Base-by-base conservation (phyloP, 257 asterid species). In the Solanum virginianum region DNA sequence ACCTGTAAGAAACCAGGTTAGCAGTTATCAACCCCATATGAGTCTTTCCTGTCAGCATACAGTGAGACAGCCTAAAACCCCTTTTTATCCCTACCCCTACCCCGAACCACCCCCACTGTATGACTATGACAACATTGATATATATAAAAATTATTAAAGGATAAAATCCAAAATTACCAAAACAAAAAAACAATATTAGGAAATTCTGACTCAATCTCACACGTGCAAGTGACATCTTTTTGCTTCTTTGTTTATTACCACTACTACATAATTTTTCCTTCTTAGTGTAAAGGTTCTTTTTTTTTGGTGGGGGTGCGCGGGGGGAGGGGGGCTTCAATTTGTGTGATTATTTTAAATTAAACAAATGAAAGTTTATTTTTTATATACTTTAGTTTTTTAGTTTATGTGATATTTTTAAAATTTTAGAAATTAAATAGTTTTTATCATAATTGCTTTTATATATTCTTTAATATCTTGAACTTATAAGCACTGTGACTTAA, bases 51-150 rank as follows among this genome's bases (percentile, higher is more conserved):
- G 85, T 83, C 85, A 83, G 79, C 51, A 10, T 74, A 6, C 39
- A 66, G 69, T 57, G 85, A 74, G 81, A 83, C 85, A 83, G 66
- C 85, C 85, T 83, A 83, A 49, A 83, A 83, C 4, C 69, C 85
- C 15, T 9, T 82, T 53, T 41, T 14, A 68, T 1, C 66, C 85
- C 80, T 47, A 54, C 79, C 49, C 45, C 41, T 53, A 0, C 32
- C 53, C 49, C 13, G 5, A 3, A 16, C 8, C 60, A 1, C 20
- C 6, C 85, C 4, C 41, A 69, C 26, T 36, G 22, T 69, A 69
- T 69, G 79, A 69, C 47, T 77, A 16, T 77, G 82, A 51, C 82
- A 51, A 77, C 16, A 51, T 75, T 22, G 62, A 14, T 75, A 71
- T 43, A 56, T 63, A 29, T 14, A 68, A 29, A 29, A 29, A 29